Conservation (phyloP, 495 filamentous ascomycete genomes). For the Penicillium malachiteum region DNA sequence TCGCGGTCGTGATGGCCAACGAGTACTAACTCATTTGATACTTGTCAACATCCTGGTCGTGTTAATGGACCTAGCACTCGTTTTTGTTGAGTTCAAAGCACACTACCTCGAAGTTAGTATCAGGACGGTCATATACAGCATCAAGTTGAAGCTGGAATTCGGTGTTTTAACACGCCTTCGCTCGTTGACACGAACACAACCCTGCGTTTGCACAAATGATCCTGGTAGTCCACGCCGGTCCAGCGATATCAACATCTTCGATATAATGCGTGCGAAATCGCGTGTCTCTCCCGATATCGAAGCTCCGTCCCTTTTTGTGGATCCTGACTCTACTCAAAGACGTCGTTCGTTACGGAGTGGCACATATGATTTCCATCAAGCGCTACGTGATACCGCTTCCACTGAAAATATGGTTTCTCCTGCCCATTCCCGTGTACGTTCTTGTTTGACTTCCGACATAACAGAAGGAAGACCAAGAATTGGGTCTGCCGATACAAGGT, state of each 20-base stretch:
- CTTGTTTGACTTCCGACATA: background rate
- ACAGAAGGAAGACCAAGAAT: background rate
- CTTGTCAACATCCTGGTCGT: constrained; percentile 52
- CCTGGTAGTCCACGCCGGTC: constrained; percentile 7
- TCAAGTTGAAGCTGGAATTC: constrained; percentile 65
- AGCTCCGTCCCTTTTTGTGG: background rate
- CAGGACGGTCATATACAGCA: constrained; percentile 54
- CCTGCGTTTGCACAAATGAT: constrained; percentile 8
- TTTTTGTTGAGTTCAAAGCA: constrained; percentile 49
- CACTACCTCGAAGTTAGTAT: constrained; percentile 46
- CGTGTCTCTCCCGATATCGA: background rate
- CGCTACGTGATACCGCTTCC: constrained; percentile 14
- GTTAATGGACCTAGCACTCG: constrained; percentile 46
- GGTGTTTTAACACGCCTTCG: constrained; percentile 38
- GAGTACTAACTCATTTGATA: constrained; percentile 49
- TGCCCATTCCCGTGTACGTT: background rate
- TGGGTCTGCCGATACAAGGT: constrained; percentile 2
- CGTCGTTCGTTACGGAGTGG: constrained; percentile 3
- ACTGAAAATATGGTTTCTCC: constrained; percentile 4
- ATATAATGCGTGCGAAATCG: constrained; percentile 3
- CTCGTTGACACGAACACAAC: constrained; percentile 10
- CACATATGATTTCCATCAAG: constrained; percentile 23
- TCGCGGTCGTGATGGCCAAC: constrained; percentile 33
- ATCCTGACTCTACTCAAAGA: background rate
- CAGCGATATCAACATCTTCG: constrained; percentile 20